Evolutionary conservation across 2,329 filamentous ascomycete genomes (phyloP).

Genomic region (Plenodomus biglobosus): DNA sequence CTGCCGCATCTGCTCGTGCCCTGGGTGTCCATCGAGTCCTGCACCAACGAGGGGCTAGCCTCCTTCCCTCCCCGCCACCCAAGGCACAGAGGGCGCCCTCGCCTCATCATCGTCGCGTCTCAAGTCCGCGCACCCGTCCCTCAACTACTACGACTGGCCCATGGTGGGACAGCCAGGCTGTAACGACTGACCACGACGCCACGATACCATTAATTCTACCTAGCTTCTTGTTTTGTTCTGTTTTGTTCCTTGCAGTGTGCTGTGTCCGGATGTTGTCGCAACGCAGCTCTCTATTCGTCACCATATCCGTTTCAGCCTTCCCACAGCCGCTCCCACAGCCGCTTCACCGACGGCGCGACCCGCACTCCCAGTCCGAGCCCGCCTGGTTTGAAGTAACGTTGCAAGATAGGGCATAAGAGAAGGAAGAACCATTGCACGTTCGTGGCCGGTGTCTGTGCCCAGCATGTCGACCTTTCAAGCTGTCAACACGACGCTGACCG

Average conservation of each 20-base stretch:
- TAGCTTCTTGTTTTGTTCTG: background rate
- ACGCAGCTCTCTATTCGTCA: conserved; percentile 37
- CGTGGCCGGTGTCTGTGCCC: conserved; percentile 6
- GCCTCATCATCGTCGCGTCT: conserved; percentile 30
- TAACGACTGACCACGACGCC: conserved; percentile 22
- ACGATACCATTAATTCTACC: conserved; percentile 10
- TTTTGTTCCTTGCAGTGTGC: conserved; percentile 13
- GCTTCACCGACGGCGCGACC: conserved; percentile 23
- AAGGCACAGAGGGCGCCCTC: conserved; percentile 16
- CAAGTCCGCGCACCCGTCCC: conserved; percentile 36
- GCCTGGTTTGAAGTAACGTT: conserved; percentile 8
- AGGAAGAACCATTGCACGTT: background rate
- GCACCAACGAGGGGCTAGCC: conserved; percentile 18
- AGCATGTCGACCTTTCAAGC: conserved; percentile 62
- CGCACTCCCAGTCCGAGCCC: conserved; percentile 18
- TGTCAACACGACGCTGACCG: conserved; percentile 59
- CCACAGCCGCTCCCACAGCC: conserved; percentile 27
- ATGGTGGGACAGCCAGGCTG: conserved; percentile 13
- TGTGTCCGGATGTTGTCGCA: conserved; percentile 41
- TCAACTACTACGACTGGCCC: conserved; percentile 19
- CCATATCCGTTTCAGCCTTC: conserved; percentile 44
- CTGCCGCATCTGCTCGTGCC: conserved; percentile 32
- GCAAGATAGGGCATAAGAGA: conserved; percentile 7
- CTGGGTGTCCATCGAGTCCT: conserved; percentile 30
- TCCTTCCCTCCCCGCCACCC: conserved; percentile 23